A percentile compares a stretch with the other conserved stretches of the same genome.
Evolutionary conservation across 2,329 filamentous ascomycete species (phyloP).

Genomic region (Chaetomium globosum): DNA sequence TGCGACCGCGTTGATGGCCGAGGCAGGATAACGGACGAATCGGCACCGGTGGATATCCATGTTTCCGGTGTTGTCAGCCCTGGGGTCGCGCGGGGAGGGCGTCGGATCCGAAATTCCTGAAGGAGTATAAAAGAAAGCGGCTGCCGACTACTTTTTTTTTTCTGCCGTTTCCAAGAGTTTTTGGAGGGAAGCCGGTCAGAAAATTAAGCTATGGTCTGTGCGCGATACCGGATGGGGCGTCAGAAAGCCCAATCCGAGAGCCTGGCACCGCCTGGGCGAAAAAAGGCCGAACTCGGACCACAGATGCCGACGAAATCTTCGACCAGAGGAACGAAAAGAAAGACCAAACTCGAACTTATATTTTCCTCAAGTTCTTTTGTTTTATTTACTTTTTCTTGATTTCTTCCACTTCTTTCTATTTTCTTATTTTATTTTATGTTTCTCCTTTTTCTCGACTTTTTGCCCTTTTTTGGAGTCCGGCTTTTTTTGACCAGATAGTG

Average conservation of each 20-base stretch:
- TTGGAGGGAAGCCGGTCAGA: slow-evolving; percentile 33
- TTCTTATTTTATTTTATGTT: too few relatives aligned
- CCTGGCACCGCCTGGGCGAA: too few relatives aligned
- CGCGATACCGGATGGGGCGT: slow-evolving; percentile 16
- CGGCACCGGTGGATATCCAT: slow-evolving; percentile 98
- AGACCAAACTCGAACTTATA: too few relatives aligned
- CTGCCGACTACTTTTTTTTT: slow-evolving; percentile 31
- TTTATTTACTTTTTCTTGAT: too few relatives aligned
- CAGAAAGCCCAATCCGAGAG: not conserved
- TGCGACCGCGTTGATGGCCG: slow-evolving; percentile 89
- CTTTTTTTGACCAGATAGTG: too few relatives aligned
- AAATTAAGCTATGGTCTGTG: slow-evolving; percentile 42
- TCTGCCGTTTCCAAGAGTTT: slow-evolving; percentile 36
- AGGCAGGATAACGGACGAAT: slow-evolving; percentile 89
- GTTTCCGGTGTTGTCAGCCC: slow-evolving; percentile 31
- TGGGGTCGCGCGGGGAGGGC: slow-evolving; percentile 23
- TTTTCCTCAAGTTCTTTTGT: too few relatives aligned
- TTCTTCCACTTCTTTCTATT: too few relatives aligned
- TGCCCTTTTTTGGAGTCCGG: too few relatives aligned
- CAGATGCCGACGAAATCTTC: too few relatives aligned
- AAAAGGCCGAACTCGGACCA: too few relatives aligned
- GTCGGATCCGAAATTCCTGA: slow-evolving; percentile 23
- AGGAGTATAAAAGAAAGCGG: not conserved
- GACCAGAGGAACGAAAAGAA: too few relatives aligned
- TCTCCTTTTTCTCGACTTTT: too few relatives aligned